Base-by-base conservation (phyloP, 108 stramenopile genomes). In the Pseudonitzschia multiseries region DNA sequence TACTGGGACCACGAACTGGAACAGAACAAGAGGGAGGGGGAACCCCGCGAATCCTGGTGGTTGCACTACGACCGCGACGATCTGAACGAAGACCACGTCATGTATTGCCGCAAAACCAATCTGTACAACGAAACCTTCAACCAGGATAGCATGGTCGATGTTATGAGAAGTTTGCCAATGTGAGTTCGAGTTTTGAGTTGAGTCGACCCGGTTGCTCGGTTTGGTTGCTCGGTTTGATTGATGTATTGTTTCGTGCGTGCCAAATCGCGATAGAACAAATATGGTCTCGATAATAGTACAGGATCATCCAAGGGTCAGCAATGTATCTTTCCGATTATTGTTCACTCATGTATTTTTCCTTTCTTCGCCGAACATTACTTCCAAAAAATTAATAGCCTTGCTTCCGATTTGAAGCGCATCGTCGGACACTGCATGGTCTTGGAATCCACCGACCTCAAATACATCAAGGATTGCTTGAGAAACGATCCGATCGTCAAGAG, bases 111-210 rank as follows among this genome's bases (percentile, higher is more conserved):
- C 43, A 91, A 90, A 75, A 65, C 84, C 29, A 94, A 94, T 80
- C 72, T 94, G 72, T 94, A 94, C 82, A 94, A 90, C 74, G 90
- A 94, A 48, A 89, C 87, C 20, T 91, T 91, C 69, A 91, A 94
- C 80, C 81, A 79, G 28, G 87, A 86, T 17, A 90, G 89, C 73
- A 91, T 88, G 86, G 93, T 89, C 40, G 93, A 94, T 83, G 76
- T 94, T 52, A 68, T 87, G 70, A 85, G 87, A 74, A 91, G 90
- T 86, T 78, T 87, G 59, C 90, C 83, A 56, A 63, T 94, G 89
- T 93, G 83, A 87, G 92, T 89, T n/a, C 1, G 36, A 6, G 6
- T 36, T 2, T 5, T 36, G 2, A 36, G 40, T 3, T 54, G 53
- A 24, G 21, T 54, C 8, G 21, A 54, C n/a, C n/a, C n/a, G n/a